These are phyloP conservation scores for Cucurbita ficifolia DNA, from an alignment of 306 rosid genomes.

Conservation along the genomic window DNA sequence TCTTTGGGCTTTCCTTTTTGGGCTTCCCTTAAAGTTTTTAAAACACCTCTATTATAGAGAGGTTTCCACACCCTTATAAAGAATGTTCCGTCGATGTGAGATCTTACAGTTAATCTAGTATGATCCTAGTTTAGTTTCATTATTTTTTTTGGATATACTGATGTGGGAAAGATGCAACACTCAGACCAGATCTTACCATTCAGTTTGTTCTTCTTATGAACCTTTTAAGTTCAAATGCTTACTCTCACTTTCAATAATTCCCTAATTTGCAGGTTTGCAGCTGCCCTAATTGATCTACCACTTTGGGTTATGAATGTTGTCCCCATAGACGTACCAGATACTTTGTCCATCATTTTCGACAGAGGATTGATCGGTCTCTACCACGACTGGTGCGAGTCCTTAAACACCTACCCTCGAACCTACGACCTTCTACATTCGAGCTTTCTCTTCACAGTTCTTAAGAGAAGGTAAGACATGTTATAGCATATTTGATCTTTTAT, in stretches of 20 bases:
- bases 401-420: conserved; percentile 80
- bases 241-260: background rate
- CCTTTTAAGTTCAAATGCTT: background rate
- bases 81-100: too few relatives aligned
- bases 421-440: conserved; percentile 78
- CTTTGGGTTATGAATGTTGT: conserved; percentile 88
- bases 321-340: conserved; percentile 54
- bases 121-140: background rate
- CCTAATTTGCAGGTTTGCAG: conserved; percentile 53
- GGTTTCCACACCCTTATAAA: too few relatives aligned
- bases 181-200: background rate
- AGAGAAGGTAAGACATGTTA: conserved; percentile 33
- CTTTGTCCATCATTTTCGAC: conserved; percentile 53
- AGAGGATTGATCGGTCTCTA: conserved; percentile 82
- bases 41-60: too few relatives aligned
- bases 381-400: conserved; percentile 94
- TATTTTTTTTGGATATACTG: background rate
- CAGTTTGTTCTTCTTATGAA: background rate
- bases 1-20: too few relatives aligned
- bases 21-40: too few relatives aligned
- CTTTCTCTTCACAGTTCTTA: conserved; percentile 43
- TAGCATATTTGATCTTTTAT: background rate
- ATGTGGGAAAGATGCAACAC: background rate
- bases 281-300: conserved; percentile 65
- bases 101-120: background rate